Evolutionary conservation across 202 grass and related monocot species (phyloP).

Genomic region (Musa balbisiana): DNA sequence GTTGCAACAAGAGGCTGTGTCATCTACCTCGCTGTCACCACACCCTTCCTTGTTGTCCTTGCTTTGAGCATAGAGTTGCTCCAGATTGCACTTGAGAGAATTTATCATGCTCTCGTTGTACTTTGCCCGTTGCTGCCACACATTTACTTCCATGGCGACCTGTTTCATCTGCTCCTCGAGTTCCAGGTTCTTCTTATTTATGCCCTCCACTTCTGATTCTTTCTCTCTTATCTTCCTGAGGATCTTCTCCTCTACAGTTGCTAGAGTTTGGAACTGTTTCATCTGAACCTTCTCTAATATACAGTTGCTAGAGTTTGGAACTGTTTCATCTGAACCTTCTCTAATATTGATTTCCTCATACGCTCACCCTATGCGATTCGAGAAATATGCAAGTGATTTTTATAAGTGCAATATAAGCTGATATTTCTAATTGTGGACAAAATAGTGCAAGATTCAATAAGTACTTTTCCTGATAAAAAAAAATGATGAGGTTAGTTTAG

Average conservation of each 20-base stretch:
- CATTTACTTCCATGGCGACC: constrained; percentile 62
- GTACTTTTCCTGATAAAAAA: no score
- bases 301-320: constrained; percentile 72
- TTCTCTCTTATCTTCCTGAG: constrained; percentile 73
- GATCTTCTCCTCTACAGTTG: constrained; percentile 84
- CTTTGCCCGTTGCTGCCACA: constrained; percentile 91
- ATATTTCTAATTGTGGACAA: neutral
- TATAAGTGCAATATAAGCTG: no score
- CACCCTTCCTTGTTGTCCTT: constrained; percentile 96
- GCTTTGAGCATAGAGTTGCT: constrained; percentile 82
- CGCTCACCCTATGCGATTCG: constrained; percentile 57
- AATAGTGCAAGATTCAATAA: neutral
- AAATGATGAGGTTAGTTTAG: no score
- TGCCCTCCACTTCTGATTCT: constrained; percentile 69
- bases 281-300: constrained; percentile 91
- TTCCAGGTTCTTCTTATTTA: constrained; percentile 76
- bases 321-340: constrained; percentile 88
- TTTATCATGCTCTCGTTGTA: constrained; percentile 94
- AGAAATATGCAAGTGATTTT: neutral
- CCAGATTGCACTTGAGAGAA: constrained; percentile 87
- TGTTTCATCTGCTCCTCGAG: constrained; percentile 92
- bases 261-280: constrained; percentile 76
- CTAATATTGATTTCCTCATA: constrained; percentile 75
- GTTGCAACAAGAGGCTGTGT: constrained; percentile 84
- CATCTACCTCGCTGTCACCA: constrained; percentile 95